Base-by-base conservation (phyloP, 768 basidiomycete genomes). In the Podaxis sp. region DNA sequence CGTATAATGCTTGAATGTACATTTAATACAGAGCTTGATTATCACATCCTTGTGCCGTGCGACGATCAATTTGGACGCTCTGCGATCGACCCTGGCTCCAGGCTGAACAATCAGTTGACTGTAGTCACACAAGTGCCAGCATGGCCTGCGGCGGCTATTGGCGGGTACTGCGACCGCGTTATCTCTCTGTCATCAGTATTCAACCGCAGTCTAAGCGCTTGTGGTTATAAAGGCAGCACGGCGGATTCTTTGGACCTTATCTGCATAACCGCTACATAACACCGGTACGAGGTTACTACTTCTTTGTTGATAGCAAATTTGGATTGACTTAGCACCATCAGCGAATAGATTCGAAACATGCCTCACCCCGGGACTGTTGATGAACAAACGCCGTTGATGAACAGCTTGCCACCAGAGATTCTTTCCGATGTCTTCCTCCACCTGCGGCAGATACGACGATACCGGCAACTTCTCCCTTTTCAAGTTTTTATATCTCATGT, bases 401-500 rank as follows among this genome's bases (percentile, higher is more conserved):
- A 66, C 50, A 55, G 40, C 36, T 61, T 77, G 30, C 76, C 76
- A 13, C 71, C 70, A 41, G 77, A 78, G 36, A 56, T 78, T 5
- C 66, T 77, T 8, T 66, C 71, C 22, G 63, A 64, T 11, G 73
- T 78, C 11, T 72, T 77, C 57, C 26, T 57, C 2, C 67, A 68
- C 26, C 64, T 71, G 7, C 66, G 65, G 49, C 68, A 73, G 20
- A 64, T 56, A 15, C 66, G 60, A 13, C 72, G 69, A 22, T 60
- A 66, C 15, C 64, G 65, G 44, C 68, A 69, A 44, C 63, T 54
- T 55, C 58, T 75, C 28, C 75, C 75, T 40, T 71, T 71, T 26
- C 77, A 78, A 64, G 75, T 83, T n/a, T 22, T 68, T 12, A 62
- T 79, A 15, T 77, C 77, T 41, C 80, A 82, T 60, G 79, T 83